These are phyloP conservation scores for Microbotryomycetes sp. DNA, from an alignment of 1,284 basidiomycete genomes.

Conservation along the genomic window DNA sequence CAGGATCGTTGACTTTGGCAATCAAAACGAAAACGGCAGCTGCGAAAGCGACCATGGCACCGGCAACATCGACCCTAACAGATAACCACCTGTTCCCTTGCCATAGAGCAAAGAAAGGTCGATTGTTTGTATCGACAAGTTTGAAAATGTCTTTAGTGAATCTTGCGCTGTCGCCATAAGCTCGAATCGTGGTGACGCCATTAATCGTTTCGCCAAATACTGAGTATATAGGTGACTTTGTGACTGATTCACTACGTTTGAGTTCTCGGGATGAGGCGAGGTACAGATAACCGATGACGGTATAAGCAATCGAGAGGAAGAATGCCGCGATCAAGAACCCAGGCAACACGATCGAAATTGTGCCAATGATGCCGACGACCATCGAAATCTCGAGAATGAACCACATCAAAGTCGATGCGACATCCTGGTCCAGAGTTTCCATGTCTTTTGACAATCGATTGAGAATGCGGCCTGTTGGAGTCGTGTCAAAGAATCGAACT, in stretches of 20 bases:
- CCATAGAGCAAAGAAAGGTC: conserved; percentile 41
- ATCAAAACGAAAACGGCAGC: conserved; percentile 46
- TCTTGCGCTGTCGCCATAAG: conserved; percentile 48
- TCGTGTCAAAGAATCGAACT: conserved; percentile 36
- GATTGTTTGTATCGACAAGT: conserved; percentile 48
- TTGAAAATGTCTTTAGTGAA: conserved; percentile 46
- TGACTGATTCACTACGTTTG: conserved; percentile 38
- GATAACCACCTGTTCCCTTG: conserved; percentile 47
- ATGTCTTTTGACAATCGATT: conserved; percentile 45
- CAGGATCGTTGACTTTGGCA: conserved; percentile 42
- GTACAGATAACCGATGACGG: conserved; percentile 46
- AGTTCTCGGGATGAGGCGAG: conserved; percentile 49
- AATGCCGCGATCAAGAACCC: conserved; percentile 45
- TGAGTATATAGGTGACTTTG: conserved; percentile 41
- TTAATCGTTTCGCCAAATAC: conserved; percentile 42
- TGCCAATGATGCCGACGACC: conserved; percentile 29
- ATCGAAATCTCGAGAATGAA: conserved; percentile 36
- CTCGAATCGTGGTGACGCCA: conserved; percentile 49
- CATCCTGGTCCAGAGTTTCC: conserved; percentile 48
- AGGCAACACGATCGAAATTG: conserved; percentile 37
- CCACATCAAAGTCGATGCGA: conserved; percentile 42
- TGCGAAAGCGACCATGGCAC: conserved; percentile 46
- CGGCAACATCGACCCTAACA: conserved; percentile 46
- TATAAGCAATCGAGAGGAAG: conserved; percentile 46
- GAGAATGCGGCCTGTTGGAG: conserved; percentile 29